Conservation (phyloP, 2,329 filamentous ascomycete species). For the Arthrobotrys entomopaga region DNA sequence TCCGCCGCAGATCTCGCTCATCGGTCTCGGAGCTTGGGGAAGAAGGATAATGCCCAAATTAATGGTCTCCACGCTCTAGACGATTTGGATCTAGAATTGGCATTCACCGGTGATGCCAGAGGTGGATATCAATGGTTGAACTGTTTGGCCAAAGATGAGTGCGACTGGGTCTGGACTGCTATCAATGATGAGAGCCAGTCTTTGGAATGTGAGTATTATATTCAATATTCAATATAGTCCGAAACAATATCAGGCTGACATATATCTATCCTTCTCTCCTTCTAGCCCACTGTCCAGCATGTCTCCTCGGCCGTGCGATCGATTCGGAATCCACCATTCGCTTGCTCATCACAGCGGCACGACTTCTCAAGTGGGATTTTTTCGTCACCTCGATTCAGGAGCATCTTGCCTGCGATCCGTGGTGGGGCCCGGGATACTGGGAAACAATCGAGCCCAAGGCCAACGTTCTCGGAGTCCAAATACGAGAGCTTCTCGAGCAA, state of each 20-base stretch:
- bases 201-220: conserved; percentile 38
- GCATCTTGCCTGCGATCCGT: conserved; percentile 46
- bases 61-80: conserved; percentile 24
- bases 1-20: conserved; percentile 48
- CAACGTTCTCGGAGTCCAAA: conserved; percentile 43
- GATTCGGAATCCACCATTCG: conserved; percentile 53
- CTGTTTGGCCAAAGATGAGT: conserved; percentile 47
- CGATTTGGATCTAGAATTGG: conserved; percentile 63
- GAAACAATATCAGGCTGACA: not conserved
- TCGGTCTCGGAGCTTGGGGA: conserved; percentile 22
- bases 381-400: conserved; percentile 49
- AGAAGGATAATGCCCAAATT: not conserved
- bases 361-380: conserved; percentile 52
- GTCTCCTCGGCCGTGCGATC: conserved; percentile 52
- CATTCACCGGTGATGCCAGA: conserved; percentile 41
- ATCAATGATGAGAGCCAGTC: conserved; percentile 42
- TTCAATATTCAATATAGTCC: not conserved
- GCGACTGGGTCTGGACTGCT: conserved; percentile 47
- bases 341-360: conserved; percentile 41
- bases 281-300: conserved; percentile 45
- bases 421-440: conserved; percentile 54
- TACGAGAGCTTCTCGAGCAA: conserved; percentile 49
- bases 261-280: not conserved
- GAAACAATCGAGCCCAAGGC: conserved; percentile 54
- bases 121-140: conserved; percentile 52